A percentile compares a stretch with the other conserved stretches of the same genome.
Conservation (phyloP, 352 stramenopile species). For the Thalassiosira livingstoniorum region DNA sequence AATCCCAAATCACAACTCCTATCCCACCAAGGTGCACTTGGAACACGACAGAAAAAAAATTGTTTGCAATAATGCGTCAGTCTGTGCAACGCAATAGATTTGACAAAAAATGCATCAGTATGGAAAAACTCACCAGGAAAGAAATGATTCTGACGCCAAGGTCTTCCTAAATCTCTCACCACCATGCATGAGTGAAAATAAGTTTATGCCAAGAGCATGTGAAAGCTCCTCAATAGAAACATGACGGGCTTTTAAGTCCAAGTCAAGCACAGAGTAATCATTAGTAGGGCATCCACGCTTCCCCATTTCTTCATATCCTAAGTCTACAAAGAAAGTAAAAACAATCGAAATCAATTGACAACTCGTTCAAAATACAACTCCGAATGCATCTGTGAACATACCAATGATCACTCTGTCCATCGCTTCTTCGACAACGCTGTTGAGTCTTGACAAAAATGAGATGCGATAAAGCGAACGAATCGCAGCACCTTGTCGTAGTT, state of each 20-base stretch:
- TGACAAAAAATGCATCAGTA: not conserved
- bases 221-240: constrained; percentile 81
- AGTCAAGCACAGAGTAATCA: constrained; percentile 75
- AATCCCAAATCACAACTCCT: constrained; percentile 83
- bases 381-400: constrained; percentile 30
- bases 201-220: constrained; percentile 52
- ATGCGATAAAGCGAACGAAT: constrained; percentile 79
- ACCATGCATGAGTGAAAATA: not conserved
- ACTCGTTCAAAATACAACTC: not conserved
- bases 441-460: constrained; percentile 77
- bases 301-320: constrained; percentile 79
- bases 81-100: too few species aligned
- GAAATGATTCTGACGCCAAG: constrained; percentile 46
- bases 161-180: constrained; percentile 15
- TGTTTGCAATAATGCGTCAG: too few species aligned
- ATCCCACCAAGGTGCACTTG: constrained; percentile 76
- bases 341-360: not conserved
- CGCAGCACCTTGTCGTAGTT: constrained; percentile 72
- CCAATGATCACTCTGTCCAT: constrained; percentile 73
- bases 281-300: constrained; percentile 77
- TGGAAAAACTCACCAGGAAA: constrained; percentile 7
- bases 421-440: constrained; percentile 75
- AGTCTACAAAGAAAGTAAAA: constrained; percentile 33
- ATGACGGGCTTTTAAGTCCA: constrained; percentile 80
- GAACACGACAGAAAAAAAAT: too few species aligned